phyloP scores from a whole-genome alignment of 2,329 filamentous ascomycete species.

The Aureobasidium leucospermi region DNA sequence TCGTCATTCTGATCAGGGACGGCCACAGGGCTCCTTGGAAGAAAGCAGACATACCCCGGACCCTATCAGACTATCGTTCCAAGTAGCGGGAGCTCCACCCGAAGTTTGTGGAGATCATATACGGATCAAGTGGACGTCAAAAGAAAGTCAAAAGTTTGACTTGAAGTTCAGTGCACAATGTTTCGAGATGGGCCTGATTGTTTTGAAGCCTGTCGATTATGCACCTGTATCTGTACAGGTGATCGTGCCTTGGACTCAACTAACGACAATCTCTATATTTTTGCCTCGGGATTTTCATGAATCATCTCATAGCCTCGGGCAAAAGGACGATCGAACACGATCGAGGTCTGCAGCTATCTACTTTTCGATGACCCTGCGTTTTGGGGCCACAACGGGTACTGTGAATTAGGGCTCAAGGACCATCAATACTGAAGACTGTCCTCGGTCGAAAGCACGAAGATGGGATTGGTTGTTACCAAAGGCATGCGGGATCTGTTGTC shows the following conservation, averaged over 20 bases:
- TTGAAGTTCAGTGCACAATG: not conserved
- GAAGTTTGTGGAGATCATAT: not conserved
- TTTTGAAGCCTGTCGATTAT: not conserved
- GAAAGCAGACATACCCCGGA: not conserved
- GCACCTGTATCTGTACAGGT: not conserved
- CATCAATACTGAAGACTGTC: not conserved
- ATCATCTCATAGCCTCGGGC: not conserved
- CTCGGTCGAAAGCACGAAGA: not conserved
- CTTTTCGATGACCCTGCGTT: not conserved
- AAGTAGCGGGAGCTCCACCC: not conserved
- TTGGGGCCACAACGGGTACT: not conserved
- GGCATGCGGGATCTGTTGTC: no score
- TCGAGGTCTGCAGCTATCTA: not conserved
- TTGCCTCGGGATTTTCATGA: not conserved
- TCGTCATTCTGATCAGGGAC: not conserved
- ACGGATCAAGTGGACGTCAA: not conserved
- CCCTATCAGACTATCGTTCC: not conserved
- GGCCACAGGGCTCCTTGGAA: not conserved
- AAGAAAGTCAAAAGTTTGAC: not conserved
- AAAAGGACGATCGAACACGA: not conserved
- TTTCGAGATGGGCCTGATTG: not conserved
- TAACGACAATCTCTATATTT: not conserved
- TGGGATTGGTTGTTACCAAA: not conserved
- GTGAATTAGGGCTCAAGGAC: not conserved
- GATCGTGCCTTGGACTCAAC: not conserved